Conservation (phyloP, 179 eudicot species). For the Dionaea muscipula region DNA sequence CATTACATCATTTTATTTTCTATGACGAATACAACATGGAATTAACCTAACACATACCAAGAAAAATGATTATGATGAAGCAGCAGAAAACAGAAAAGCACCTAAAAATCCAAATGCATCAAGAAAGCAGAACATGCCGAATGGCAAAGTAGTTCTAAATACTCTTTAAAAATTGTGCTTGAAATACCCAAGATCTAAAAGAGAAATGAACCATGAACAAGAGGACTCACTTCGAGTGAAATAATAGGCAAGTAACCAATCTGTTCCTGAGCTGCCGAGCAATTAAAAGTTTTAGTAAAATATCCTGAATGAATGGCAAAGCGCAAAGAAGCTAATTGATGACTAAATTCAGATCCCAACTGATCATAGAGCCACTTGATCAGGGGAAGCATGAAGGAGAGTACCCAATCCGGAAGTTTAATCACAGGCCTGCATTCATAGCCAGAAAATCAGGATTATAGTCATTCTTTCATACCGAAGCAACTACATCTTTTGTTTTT, state of each 20-base stretch:
- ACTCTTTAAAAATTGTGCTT: too few species aligned
- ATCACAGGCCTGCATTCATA: conserved; percentile 55
- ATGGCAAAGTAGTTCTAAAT: too few species aligned
- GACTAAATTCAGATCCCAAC: conserved; percentile 33
- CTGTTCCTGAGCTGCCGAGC: conserved; percentile 62
- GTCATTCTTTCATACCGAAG: conserved; percentile 5
- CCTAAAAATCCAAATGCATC: too few species aligned
- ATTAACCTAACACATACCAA: too few species aligned
- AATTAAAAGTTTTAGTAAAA: conserved; percentile 56
- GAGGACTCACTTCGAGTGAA: conserved; percentile 53
- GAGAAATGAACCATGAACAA: too few species aligned
- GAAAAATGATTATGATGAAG: too few species aligned
- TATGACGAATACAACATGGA: too few species aligned
- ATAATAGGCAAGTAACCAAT: conserved; percentile 67
- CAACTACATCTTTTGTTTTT: too few species aligned
- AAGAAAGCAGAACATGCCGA: too few species aligned
- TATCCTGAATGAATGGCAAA: conserved; percentile 38
- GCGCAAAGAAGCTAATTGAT: conserved; percentile 23
- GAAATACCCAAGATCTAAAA: too few species aligned
- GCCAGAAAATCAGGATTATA: conserved; percentile 11
- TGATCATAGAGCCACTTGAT: conserved; percentile 44
- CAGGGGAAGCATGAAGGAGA: conserved; percentile 26
- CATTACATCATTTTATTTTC: too few species aligned
- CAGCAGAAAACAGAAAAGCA: too few species aligned
- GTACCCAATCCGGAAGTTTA: conserved; percentile 44